Conservation (phyloP, 164 flowering plant genomes). For the Annona cherimola region DNA sequence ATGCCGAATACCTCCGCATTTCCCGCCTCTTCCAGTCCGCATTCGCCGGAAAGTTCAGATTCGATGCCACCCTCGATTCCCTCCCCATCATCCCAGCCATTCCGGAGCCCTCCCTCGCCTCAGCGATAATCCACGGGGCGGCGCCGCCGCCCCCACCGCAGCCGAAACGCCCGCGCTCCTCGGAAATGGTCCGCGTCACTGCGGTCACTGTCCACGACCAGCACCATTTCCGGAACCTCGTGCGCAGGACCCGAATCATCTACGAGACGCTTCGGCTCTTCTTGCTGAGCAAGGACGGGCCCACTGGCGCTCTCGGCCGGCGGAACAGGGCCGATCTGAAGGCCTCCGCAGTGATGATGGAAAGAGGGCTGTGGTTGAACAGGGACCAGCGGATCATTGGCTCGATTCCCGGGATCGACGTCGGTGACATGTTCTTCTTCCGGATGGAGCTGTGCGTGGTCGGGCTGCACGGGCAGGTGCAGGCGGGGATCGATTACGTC, state of each 20-base stretch:
- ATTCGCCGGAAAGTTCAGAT: slow-evolving; percentile 29
- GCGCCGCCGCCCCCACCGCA: not conserved
- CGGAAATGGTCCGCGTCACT: slow-evolving; percentile 65
- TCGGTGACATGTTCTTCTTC: slow-evolving; percentile 76
- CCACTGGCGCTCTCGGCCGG: slow-evolving; percentile 8
- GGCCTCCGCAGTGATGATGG: slow-evolving; percentile 51
- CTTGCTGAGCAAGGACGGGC: slow-evolving; percentile 2
- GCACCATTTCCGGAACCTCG: slow-evolving; percentile 43
- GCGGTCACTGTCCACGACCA: slow-evolving; percentile 39
- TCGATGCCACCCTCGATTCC: slow-evolving; percentile 22
- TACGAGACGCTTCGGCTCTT: slow-evolving; percentile 60
- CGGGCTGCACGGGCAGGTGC: slow-evolving; percentile 60
- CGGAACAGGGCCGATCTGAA: slow-evolving; percentile 46
- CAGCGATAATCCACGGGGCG: not conserved
- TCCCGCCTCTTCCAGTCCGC: slow-evolving; percentile 58
- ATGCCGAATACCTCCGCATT: slow-evolving; percentile 50
- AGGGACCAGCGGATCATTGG: slow-evolving; percentile 79
- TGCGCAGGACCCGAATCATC: slow-evolving; percentile 53
- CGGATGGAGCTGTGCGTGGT: slow-evolving; percentile 76
- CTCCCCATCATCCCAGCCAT: slow-evolving; percentile 42
- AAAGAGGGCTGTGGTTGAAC: slow-evolving; percentile 57
- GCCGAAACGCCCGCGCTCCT: slow-evolving; percentile 31
- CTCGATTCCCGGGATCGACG: slow-evolving; percentile 61
- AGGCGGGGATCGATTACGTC: slow-evolving; percentile 55
- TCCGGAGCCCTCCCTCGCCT: not conserved